Evolutionary conservation across 192 early-diverging fungal species (phyloP).

Genomic region (Geranomyces variabilis): DNA sequence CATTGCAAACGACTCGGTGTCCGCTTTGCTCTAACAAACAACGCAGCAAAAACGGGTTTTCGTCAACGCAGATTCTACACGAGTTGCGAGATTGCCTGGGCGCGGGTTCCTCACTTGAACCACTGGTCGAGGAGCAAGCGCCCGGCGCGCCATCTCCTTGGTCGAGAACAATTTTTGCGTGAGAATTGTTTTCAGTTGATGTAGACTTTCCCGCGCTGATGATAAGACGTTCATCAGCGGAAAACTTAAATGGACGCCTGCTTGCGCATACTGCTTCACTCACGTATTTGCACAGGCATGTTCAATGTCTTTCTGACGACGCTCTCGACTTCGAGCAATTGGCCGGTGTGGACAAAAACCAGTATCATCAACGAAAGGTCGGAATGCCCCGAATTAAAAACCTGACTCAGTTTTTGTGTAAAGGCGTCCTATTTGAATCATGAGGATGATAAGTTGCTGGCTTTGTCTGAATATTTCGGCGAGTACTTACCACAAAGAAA

Average conservation of each 20-base stretch:
- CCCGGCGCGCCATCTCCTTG: background rate
- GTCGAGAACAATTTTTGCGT: slow-evolving; percentile 4
- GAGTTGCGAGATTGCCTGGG: background rate
- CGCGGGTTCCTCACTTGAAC: background rate
- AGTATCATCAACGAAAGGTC: slow-evolving; percentile 12
- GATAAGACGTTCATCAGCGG: background rate
- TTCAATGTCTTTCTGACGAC: background rate
- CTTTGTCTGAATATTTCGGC: no score
- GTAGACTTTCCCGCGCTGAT: background rate
- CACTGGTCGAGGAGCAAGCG: background rate
- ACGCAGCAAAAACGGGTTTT: no score
- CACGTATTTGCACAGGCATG: slow-evolving; percentile 10
- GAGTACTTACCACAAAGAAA: background rate
- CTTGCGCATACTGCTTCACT: background rate
- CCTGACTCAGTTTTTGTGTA: slow-evolving; percentile 8
- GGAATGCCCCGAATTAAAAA: slow-evolving; percentile 2
- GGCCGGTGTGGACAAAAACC: slow-evolving; percentile 10
- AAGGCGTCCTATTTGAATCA: background rate
- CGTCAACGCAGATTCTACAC: no score
- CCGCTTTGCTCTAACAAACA: no score
- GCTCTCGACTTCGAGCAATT: slow-evolving; percentile 9
- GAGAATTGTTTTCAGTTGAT: background rate
- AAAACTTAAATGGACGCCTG: background rate
- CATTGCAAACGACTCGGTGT: background rate
- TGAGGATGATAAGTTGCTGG: no score